These are phyloP conservation scores for Fusarium papillatum DNA, from an alignment of 2,329 filamentous ascomycete species.

Conservation along the genomic window DNA sequence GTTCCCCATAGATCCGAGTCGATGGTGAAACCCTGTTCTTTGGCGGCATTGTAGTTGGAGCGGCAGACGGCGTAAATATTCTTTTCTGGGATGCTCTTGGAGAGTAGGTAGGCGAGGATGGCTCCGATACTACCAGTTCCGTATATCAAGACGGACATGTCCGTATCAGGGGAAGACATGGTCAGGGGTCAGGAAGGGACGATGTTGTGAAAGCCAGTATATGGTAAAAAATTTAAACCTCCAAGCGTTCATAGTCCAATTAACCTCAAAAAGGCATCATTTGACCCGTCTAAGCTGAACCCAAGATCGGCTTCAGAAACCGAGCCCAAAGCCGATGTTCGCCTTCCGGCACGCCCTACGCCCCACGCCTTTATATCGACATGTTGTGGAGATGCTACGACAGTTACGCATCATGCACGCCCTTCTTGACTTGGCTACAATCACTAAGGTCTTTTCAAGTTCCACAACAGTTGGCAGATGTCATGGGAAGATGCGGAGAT, in stretches of 20 bases:
- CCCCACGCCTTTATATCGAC: neutral
- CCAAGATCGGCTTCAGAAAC: neutral
- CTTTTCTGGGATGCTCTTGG: neutral
- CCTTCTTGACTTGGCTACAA: neutral
- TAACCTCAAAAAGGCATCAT: accelerated
- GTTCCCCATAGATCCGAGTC: neutral
- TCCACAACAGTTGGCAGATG: neutral
- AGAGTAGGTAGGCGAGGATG: neutral
- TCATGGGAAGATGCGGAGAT: neutral
- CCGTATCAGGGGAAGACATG: neutral
- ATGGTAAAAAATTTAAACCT: neutral
- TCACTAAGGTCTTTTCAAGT: accelerated
- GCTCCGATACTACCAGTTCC: neutral
- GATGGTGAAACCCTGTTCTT: neutral
- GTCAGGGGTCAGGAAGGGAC: neutral
- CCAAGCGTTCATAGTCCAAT: neutral
- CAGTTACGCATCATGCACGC: neutral
- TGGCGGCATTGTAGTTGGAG: neutral
- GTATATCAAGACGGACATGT: neutral
- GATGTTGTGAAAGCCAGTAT: neutral
- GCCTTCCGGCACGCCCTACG: neutral
- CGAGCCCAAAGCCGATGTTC: neutral
- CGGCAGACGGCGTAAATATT: neutral
- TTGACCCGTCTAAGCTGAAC: neutral
- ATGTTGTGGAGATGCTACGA: neutral